Conservation (phyloP, 306 rosid species). For the Cyamopsis tetragonoloba region DNA sequence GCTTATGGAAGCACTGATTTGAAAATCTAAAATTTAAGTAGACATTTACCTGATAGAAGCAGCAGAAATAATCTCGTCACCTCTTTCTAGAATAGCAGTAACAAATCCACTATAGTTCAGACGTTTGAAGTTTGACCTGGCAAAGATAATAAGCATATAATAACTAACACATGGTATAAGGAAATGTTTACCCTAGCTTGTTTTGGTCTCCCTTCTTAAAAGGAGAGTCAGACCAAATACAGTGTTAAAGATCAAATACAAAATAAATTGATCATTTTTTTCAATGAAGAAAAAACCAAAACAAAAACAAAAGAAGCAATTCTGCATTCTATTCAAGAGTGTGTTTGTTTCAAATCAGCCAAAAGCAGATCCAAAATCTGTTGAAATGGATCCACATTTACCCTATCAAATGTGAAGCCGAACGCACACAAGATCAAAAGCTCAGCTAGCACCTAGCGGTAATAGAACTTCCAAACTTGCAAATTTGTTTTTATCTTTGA, state of each 20-base stretch:
- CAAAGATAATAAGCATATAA: slow-evolving; percentile 20
- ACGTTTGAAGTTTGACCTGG: slow-evolving; percentile 88
- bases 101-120: slow-evolving; percentile 72
- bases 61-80: slow-evolving; percentile 68
- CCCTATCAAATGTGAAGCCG: too few relatives aligned
- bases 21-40: neutral
- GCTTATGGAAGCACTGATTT: slow-evolving; percentile 9
- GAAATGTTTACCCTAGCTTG: too few relatives aligned
- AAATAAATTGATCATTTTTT: too few relatives aligned
- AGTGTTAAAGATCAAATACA: too few relatives aligned
- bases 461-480: neutral
- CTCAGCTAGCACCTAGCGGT: neutral
- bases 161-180: neutral
- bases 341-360: too few relatives aligned
- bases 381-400: too few relatives aligned
- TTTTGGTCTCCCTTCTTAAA: too few relatives aligned
- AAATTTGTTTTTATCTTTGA: neutral
- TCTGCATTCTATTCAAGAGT: too few relatives aligned
- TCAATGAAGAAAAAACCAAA: too few relatives aligned
- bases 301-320: too few relatives aligned
- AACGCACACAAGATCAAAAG: neutral
- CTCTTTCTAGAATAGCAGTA: slow-evolving; percentile 84
- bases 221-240: too few relatives aligned
- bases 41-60: slow-evolving; percentile 73
- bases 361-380: too few relatives aligned